Evolutionary conservation across 768 basidiomycete species (phyloP).

Genomic region (Sporobolomyces roseus): DNA sequence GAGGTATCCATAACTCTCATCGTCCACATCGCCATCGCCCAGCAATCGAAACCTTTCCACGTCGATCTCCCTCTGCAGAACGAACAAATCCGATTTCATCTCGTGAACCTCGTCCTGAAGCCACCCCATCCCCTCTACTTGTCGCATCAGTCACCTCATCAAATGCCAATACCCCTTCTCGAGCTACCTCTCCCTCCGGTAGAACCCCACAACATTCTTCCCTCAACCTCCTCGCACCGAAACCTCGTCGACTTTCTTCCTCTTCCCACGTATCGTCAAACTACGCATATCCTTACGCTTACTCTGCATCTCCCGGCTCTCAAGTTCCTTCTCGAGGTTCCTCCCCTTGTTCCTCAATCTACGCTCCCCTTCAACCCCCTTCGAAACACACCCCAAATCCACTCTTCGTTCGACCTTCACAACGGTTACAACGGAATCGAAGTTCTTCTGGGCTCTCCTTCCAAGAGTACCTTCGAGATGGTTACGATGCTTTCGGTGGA

Average conservation of each 20-base stretch:
- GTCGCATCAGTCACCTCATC: constrained; percentile 15
- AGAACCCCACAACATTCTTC: background rate
- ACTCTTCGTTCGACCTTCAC: constrained; percentile 18
- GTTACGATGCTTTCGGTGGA: background rate
- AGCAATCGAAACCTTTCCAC: background rate
- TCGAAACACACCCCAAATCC: constrained; percentile 23
- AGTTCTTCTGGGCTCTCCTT: constrained; percentile 6
- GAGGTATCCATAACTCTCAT: background rate
- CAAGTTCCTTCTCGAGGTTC: constrained; percentile 28
- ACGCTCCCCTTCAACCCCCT: constrained; percentile 28
- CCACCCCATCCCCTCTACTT: constrained; percentile 12
- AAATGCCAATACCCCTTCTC: background rate
- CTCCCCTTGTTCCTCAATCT: constrained; percentile 35
- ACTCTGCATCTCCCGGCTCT: constrained; percentile 28
- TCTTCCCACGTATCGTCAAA: background rate
- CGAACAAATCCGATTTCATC: background rate
- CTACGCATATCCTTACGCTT: background rate
- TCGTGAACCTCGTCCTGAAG: background rate
- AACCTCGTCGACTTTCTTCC: constrained; percentile 11
- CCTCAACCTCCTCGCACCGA: background rate
- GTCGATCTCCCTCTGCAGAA: background rate
- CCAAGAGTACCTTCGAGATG: constrained; percentile 25
- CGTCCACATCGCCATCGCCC: constrained; percentile 18
- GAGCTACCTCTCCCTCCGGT: constrained; percentile 8
- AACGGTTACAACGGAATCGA: background rate